These are phyloP conservation scores for Exophiala calicioides DNA, from an alignment of 2,329 filamentous ascomycete species.

Conservation along the genomic window DNA sequence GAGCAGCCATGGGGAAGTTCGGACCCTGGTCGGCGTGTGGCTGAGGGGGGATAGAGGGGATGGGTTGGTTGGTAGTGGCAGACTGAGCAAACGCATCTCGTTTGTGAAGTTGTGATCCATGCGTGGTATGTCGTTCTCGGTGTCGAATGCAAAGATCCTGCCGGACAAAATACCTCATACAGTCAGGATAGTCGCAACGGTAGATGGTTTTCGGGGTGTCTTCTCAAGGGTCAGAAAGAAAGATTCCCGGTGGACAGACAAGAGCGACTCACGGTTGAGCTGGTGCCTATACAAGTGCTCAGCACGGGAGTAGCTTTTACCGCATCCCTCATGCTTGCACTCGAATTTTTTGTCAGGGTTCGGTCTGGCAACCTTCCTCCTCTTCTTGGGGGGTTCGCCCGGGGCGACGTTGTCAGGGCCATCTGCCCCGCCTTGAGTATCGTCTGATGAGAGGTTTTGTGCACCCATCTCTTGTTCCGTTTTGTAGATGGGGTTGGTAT, in stretches of 20 bases:
- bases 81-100: conserved; percentile 48
- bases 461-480: conserved; percentile 16
- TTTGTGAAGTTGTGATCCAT: conserved; percentile 54
- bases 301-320: conserved; percentile 93
- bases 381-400: conserved; percentile 39
- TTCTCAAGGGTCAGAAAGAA: conserved; percentile 37
- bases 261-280: conserved; percentile 72
- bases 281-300: conserved; percentile 97
- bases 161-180: conserved; percentile 85
- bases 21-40: conserved; percentile 25
- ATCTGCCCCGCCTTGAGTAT: conserved; percentile 8
- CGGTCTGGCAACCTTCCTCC: conserved; percentile 48
- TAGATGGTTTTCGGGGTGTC: conserved; percentile 95
- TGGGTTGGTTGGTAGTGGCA: conserved; percentile 19
- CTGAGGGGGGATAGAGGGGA: conserved; percentile 20
- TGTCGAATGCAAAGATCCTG: conserved; percentile 89
- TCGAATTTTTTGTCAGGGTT: conserved; percentile 62
- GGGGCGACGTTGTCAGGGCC: background rate
- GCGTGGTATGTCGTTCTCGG: conserved; percentile 74
- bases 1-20: conserved; percentile 40
- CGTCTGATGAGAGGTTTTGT: conserved; percentile 13
- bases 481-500: conserved; percentile 10
- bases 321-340: conserved; percentile 82
- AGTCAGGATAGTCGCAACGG: conserved; percentile 87
- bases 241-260: background rate